These are phyloP conservation scores for Leptomonas seymouri DNA, from an alignment of 208 protist genomes.

Conservation along the genomic window DNA sequence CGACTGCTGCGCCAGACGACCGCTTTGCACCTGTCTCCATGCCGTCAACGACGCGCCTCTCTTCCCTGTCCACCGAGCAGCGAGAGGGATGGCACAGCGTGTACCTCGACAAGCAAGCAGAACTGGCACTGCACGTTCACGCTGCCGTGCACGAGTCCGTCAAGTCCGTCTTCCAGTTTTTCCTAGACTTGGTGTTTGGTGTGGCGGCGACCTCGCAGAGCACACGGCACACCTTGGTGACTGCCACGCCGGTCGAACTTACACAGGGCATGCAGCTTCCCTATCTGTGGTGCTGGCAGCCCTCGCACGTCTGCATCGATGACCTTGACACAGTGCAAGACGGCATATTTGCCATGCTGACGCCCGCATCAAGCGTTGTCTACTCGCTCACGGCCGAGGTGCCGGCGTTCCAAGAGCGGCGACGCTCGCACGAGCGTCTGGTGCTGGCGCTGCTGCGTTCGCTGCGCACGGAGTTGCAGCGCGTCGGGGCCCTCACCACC, in stretches of 20 bases:
- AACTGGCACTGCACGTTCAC: slow-evolving; percentile 52
- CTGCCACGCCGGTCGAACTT: slow-evolving; percentile 43
- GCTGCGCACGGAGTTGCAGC: slow-evolving; percentile 54
- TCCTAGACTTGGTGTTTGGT: slow-evolving; percentile 62
- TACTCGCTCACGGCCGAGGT: slow-evolving; percentile 58
- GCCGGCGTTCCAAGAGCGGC: slow-evolving; percentile 41
- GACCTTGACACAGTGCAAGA: slow-evolving; percentile 75
- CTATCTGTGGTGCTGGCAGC: slow-evolving; percentile 72
- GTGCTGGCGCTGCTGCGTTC: slow-evolving; percentile 46
- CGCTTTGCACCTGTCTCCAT: slow-evolving; percentile 44
- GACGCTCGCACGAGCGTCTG: slow-evolving; percentile 41
- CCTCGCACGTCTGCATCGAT: slow-evolving; percentile 67
- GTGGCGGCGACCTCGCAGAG: slow-evolving; percentile 71
- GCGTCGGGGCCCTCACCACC: slow-evolving; percentile 43
- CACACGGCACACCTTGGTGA: slow-evolving; percentile 48
- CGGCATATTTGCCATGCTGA: slow-evolving; percentile 61
- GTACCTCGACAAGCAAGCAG: slow-evolving; percentile 64
- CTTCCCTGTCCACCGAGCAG: slow-evolving; percentile 42
- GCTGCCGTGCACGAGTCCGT: slow-evolving; percentile 43
- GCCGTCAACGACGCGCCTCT: slow-evolving; percentile 40
- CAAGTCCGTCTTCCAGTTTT: slow-evolving; percentile 47
- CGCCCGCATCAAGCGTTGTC: slow-evolving; percentile 52
- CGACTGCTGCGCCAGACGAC: slow-evolving; percentile 18
- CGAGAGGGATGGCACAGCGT: slow-evolving; percentile 59
- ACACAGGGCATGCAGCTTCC: slow-evolving; percentile 47